Conservation (phyloP, 495 filamentous ascomycete genomes). For the Aspergillus nanangensis region DNA sequence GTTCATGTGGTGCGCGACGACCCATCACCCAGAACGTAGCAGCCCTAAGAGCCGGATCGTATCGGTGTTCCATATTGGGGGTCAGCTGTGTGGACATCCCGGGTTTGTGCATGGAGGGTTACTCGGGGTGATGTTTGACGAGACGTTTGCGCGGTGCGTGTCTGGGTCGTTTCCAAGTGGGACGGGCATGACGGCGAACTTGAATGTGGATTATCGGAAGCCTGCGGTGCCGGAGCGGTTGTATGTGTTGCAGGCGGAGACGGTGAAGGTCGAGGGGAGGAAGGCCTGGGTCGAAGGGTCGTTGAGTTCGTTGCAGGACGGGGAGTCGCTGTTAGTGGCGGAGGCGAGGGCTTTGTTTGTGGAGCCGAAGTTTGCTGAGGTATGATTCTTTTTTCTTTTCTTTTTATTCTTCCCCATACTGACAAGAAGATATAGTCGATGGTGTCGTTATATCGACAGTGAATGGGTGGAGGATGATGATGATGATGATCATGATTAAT, state of each 20-base stretch:
- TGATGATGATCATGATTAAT: not conserved
- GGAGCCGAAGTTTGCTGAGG: constrained; percentile 76
- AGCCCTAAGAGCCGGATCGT: constrained; percentile 16
- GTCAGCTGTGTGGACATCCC: constrained; percentile 33
- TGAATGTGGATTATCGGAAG: constrained; percentile 60
- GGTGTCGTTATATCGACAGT: constrained; percentile 33
- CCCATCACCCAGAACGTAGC: constrained; percentile 3
- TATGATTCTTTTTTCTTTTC: constrained; percentile 16
- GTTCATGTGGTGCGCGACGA: constrained; percentile 54
- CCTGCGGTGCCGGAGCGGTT: constrained; percentile 57
- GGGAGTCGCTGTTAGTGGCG: constrained; percentile 58
- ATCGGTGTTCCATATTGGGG: constrained; percentile 34
- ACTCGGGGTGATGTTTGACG: constrained; percentile 35
- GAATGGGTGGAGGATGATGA: not conserved
- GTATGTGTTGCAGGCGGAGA: constrained; percentile 57
- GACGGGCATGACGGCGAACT: constrained; percentile 56
- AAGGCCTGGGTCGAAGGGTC: constrained; percentile 40
- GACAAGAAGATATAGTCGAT: constrained; percentile 25
- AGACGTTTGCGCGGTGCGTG: constrained; percentile 38
- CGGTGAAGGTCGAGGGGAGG: constrained; percentile 32
- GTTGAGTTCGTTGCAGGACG: constrained; percentile 33
- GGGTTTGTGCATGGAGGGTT: constrained; percentile 40
- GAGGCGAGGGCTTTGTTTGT: constrained; percentile 83
- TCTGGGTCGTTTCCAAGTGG: constrained; percentile 35
- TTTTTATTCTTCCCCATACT: constrained; percentile 5